phyloP scores from a whole-genome alignment of 306 rosid genomes.

The Prosopis cineraria region DNA sequence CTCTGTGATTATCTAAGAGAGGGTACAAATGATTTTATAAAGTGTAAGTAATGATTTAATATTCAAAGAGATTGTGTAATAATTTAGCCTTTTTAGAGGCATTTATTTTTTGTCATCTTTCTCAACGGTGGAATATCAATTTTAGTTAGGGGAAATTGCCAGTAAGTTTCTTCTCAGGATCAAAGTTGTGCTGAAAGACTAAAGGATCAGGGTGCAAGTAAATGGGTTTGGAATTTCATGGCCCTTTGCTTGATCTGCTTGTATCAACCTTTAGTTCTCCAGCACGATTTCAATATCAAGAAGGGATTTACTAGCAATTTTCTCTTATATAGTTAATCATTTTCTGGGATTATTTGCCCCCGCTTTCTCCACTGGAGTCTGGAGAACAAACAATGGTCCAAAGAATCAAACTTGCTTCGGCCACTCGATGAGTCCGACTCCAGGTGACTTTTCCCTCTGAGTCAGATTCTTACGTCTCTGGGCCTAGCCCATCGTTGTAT shows the following conservation, averaged over 20 bases:
- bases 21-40: neutral
- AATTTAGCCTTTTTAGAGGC: neutral
- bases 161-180: too few relatives aligned
- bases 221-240: too few relatives aligned
- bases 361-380: neutral
- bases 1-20: neutral
- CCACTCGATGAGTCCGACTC: neutral
- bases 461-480: neutral
- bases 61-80: neutral
- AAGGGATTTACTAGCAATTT: too few relatives aligned
- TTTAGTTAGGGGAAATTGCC: too few relatives aligned
- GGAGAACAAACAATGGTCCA: neutral
- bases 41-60: neutral
- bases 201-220: too few relatives aligned
- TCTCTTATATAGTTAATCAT: neutral
- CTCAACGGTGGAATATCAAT: too few relatives aligned
- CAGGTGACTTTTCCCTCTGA: neutral
- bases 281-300: too few relatives aligned
- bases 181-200: too few relatives aligned
- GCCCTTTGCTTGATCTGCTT: too few relatives aligned
- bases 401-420: neutral
- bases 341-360: neutral
- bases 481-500: neutral
- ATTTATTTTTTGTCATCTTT: neutral
- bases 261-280: too few relatives aligned